These are phyloP conservation scores for Aspergillus awamori DNA, from an alignment of 2,329 filamentous ascomycete species.

Conservation along the genomic window DNA sequence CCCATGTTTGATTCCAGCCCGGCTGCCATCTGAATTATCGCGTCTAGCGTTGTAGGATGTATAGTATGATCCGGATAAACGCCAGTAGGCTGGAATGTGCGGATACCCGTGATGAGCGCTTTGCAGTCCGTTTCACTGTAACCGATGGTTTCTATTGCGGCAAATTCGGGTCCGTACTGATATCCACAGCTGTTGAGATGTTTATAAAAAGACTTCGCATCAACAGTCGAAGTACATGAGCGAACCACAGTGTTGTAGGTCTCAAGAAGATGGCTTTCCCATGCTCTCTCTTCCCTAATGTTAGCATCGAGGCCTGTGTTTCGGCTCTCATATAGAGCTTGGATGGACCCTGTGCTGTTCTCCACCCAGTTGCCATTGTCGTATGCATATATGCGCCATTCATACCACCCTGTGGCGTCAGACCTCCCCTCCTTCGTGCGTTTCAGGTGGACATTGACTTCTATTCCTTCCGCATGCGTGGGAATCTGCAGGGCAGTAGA, in stretches of 20 bases:
- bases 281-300: neutral
- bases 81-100: neutral
- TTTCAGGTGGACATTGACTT: slow-evolving; percentile 1
- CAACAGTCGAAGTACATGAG: neutral
- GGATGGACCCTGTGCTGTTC: slow-evolving; percentile 11
- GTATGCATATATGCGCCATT: slow-evolving; percentile 11
- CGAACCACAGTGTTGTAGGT: neutral
- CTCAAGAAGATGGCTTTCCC: neutral
- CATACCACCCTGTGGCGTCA: slow-evolving; percentile 7
- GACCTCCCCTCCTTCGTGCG: neutral
- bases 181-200: slow-evolving; percentile 3
- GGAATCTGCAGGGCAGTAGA: slow-evolving; percentile 8
- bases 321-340: slow-evolving; percentile 3
- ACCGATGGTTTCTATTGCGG: neutral
- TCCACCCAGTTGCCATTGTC: slow-evolving; percentile 4
- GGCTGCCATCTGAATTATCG: slow-evolving; percentile 12
- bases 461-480: neutral
- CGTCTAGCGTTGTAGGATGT: slow-evolving; percentile 15
- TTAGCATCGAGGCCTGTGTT: neutral
- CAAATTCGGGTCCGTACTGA: slow-evolving; percentile 9
- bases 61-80: slow-evolving; percentile 8
- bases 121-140: neutral
- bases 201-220: slow-evolving; percentile 3
- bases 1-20: slow-evolving; percentile 1
- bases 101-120: neutral